phyloP scores from a whole-genome alignment of 352 stramenopile genomes.

The Phytophthora chlamydospora region DNA sequence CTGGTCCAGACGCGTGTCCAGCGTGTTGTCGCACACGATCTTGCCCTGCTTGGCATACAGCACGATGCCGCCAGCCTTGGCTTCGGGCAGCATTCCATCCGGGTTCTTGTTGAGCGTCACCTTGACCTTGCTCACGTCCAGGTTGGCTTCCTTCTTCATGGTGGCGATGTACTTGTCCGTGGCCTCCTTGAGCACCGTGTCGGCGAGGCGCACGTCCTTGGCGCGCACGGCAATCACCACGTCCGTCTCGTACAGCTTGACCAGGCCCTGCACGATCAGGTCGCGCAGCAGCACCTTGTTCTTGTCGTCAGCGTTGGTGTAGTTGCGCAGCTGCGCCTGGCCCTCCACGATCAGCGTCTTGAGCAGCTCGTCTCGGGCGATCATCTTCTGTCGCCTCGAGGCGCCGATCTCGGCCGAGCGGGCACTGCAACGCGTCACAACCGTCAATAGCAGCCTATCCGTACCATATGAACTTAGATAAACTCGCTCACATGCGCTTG shows the following conservation, averaged over 20 bases:
- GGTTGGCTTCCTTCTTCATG: conserved; percentile 91
- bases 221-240: conserved; percentile 92
- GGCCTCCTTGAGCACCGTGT: conserved; percentile 89
- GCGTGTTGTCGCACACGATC: conserved; percentile 98
- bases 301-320: conserved; percentile 78
- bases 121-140: conserved; percentile 91
- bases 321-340: conserved; percentile 54
- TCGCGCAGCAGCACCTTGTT: conserved; percentile 96
- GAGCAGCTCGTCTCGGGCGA: conserved; percentile 90
- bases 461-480: neutral
- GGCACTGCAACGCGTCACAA: conserved; percentile 39
- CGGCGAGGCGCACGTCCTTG: conserved; percentile 90
- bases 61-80: conserved; percentile 83
- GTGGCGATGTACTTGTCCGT: conserved; percentile 82
- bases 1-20: conserved; percentile 89
- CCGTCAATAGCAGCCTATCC: too few species aligned
- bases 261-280: conserved; percentile 97
- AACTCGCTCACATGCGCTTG: conserved; percentile 76
- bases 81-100: conserved; percentile 83
- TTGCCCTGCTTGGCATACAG: conserved; percentile 92
- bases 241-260: conserved; percentile 98
- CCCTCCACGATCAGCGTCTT: conserved; percentile 82
- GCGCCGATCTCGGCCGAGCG: conserved; percentile 94
- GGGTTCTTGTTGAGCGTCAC: conserved; percentile 91
- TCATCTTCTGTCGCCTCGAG: conserved; percentile 98